Evolutionary conservation across 2,329 filamentous ascomycete species (phyloP), one percentile per base, ranked within the genome.

Genomic region (Diaporthe capsici): DNA sequence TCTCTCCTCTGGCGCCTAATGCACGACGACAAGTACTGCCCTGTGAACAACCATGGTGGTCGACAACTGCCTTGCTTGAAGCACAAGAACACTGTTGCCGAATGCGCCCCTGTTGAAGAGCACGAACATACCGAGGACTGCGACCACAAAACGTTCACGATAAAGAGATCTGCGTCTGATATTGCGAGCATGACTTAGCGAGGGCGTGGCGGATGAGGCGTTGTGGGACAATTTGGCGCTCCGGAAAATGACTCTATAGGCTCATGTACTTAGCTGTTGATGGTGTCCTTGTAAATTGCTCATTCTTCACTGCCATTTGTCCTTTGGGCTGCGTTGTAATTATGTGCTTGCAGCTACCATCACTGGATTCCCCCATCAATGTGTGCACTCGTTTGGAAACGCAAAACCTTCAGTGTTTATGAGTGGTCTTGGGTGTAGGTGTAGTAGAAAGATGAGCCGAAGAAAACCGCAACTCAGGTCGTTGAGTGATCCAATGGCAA

Each of bases 151-250:
- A 68, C 65, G 2, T 68, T 68, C 47, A 53, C 10, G 8, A 68
- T 68, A 47, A 68, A 37, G 22, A 68, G 31, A 20, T 68, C 65
- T 6, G 65, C 65, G 1, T 68, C 65, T 53, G 65, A 68, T n/a
- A 25, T 68, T 1, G 13, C 20, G 13, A 68, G 22, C 9, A 68
- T 68, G 65, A 28, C 47, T 39, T 53, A 68, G 47, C 4, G 22
- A 17, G 65, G 47, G 4, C 5, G 2, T 37, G 22, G 10, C 20
- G 44, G 22, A 39, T 4, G 13, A 3, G 47, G 12, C 4, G 22
- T 60, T 39, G 22, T 37, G 6, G 9, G 17, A 58, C 10, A 0
- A 13, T 0, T n/a, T 15, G 57, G 7, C 17, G 57, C 31, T n/a
- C 34, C 42, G 15, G 9, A 60, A 13, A 60, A 37, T 39, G 34